Evolutionary conservation across 1,139 yeast species (phyloP), one percentile per base, ranked within the genome.

Genomic region (Nakaseomyces nivariensis): DNA sequence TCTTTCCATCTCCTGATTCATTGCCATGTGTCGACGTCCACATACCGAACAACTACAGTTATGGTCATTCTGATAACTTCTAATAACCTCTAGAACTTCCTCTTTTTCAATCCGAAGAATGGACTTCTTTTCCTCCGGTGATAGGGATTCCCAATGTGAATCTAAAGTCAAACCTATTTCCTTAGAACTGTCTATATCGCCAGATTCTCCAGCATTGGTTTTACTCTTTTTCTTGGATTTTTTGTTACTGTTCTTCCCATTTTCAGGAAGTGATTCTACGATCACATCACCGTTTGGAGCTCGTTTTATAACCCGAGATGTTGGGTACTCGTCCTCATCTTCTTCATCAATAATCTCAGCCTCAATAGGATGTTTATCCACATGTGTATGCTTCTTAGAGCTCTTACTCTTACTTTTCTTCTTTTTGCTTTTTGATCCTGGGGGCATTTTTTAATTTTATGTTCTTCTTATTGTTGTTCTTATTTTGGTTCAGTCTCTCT

Each of bases 1-100:
- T 49, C 80, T 78, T 58, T 85, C 90, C 61, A 90, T 75, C 61
- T 87, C 96, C 56, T 81, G 82, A 60, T 86, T 94, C 57, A 88
- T 78, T 32, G 89, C 79, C 53, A 74, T 71, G 56, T 82, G 79
- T 57, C 85, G 81, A 48, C 88, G 76, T 1, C 94, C 95, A 68
- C 97, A 90, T 32, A 81, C 81, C 5, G 81, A 72, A 64, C 97
- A 90, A 51, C 81, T 76, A 64, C 97, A 89, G 51, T 60, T 58
- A 64, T 67, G 58, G 67, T 72, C 57, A 70, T 69, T 59, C 74
- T 64, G 82, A 59, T 80, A 82, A 49, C 76, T 78, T 54, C 77
- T 78, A 67, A 86, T 78, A 51, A 80, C 74, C 52, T 76, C 77
- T 67, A 85, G 72, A 1, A 87, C 83, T 37, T 87, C 81, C 48